phyloP scores from a whole-genome alignment of 305 asterid species.

The Solanum hybrid region DNA sequence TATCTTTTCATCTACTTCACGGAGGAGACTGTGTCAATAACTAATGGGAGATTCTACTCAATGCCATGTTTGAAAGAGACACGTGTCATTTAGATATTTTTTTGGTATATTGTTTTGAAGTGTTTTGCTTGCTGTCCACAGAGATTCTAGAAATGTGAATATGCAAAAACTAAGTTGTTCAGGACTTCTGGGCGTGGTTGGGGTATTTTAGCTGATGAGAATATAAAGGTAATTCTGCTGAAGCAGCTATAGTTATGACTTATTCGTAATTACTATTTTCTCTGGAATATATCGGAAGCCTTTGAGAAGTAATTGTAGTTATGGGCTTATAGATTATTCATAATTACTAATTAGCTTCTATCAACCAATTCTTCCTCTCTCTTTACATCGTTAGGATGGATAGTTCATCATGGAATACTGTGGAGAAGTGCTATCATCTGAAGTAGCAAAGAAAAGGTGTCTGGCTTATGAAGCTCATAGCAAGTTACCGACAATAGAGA shows the following conservation, averaged over 20 bases:
- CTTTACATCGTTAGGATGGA: constrained; percentile 51
- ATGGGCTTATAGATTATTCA: neutral
- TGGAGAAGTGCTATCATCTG: constrained; percentile 80
- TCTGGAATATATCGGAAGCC: neutral
- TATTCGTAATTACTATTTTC: no score
- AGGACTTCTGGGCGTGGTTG: constrained; percentile 87
- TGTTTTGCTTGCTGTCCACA: neutral
- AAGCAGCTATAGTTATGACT: neutral
- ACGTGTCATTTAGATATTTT: neutral
- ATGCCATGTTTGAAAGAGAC: neutral
- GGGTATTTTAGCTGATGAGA: constrained; percentile 59
- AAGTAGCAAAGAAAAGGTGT: constrained; percentile 56
- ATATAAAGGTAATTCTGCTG: neutral
- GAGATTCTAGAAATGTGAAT: constrained; percentile 47
- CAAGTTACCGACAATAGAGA: constrained; percentile 15
- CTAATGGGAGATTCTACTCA: neutral
- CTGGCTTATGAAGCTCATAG: constrained; percentile 66
- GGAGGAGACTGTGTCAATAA: neutral
- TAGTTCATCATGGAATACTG: constrained; percentile 77
- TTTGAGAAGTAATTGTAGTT: neutral
- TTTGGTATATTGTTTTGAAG: neutral
- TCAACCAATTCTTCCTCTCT: neutral
- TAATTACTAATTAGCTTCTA: neutral
- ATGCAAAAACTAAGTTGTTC: constrained; percentile 56
- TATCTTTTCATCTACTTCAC: neutral